Evolutionary conservation across 352 stramenopile genomes (phyloP).

Genomic region (Phytophthora pseudosyringae): DNA sequence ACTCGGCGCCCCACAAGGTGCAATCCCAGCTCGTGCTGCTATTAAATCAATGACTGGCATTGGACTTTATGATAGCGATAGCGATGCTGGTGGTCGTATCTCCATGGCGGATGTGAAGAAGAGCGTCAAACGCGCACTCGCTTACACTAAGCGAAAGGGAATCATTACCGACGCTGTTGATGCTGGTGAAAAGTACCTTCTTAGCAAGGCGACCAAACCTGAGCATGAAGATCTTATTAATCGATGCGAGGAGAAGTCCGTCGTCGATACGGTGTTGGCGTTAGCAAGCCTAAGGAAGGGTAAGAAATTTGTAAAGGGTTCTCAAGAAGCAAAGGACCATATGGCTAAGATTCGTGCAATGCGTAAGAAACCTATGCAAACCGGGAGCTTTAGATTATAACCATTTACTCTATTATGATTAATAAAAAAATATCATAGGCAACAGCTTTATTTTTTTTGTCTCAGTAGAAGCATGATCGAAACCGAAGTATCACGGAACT

Average conservation of each 20-base stretch:
- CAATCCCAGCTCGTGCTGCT: not conserved
- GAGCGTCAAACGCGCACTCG: constrained; percentile 1
- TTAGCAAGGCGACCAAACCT: no score
- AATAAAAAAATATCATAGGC: constrained; percentile 1
- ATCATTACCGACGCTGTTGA: constrained; percentile 14
- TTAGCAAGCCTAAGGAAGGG: not conserved
- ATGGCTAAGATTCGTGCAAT: constrained; percentile 11
- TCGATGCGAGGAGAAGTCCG: no score
- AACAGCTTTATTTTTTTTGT: constrained; percentile 8
- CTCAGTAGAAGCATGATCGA: constrained; percentile 20
- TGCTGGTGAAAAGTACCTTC: not conserved
- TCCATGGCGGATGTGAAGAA: constrained; percentile 11
- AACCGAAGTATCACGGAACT: no score
- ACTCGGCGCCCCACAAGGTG: not conserved
- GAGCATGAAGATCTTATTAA: no score
- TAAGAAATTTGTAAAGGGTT: constrained; percentile 8
- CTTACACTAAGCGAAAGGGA: constrained; percentile 16
- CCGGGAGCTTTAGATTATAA: constrained; percentile 5
- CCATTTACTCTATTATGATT: no score
- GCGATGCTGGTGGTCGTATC: constrained; percentile 1
- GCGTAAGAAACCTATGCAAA: not conserved
- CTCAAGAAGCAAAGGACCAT: constrained; percentile 1
- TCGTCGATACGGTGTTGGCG: constrained; percentile 11
- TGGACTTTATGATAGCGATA: not conserved
- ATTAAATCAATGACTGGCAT: no score